Base-by-base conservation (phyloP, 805 yeast genomes). In the Cyberlindnera subsufficiens region DNA sequence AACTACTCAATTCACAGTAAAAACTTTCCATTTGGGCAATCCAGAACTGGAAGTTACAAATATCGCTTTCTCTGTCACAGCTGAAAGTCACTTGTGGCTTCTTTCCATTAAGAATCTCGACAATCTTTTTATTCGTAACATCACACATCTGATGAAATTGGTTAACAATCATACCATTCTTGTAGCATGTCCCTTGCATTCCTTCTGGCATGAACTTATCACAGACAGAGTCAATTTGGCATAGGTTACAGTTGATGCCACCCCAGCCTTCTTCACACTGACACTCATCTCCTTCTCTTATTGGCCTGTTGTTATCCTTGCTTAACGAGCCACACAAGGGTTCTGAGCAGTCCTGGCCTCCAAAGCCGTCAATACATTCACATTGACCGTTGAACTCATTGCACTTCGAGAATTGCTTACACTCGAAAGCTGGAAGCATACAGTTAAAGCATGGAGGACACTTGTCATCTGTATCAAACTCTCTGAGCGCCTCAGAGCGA, bases 361-460 rank as follows among this genome's bases (percentile, higher is more conserved):
- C 96, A 66, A 83, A 93, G 0, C 99, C 99, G 32, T 78, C 80
- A 35, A 87, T 77, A 66, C 99, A 93, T 42, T 86, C 95, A 67
- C 99, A 93, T 58, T 81, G 74, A 1, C 99, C 99, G 5, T 91
- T 86, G 63, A 71, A 87, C 30, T 82, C 75, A 61, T 93, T 86
- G 66, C 99, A 93, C n/a, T 64, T 65, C 22, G 96, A 89, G 58
- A 82, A 93, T 55, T 93, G 99, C 45, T 85, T 78, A 64, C 99
- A 93, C 49, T 80, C 82, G 56, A 86, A 89, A 49, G 89, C 83
- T 3, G 97, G 95, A 11, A 89, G 71, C 72, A 88, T 85, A 68
- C 99, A 93, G 64, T 93, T 91, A 75, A 93, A 93, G 57, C 97
- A 86, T 0, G 95, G 95, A 0, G 95, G 95, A 55, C 95, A 86